Evolutionary conservation across 805 yeast species (phyloP).

Genomic region (Candida broadrunensis): DNA sequence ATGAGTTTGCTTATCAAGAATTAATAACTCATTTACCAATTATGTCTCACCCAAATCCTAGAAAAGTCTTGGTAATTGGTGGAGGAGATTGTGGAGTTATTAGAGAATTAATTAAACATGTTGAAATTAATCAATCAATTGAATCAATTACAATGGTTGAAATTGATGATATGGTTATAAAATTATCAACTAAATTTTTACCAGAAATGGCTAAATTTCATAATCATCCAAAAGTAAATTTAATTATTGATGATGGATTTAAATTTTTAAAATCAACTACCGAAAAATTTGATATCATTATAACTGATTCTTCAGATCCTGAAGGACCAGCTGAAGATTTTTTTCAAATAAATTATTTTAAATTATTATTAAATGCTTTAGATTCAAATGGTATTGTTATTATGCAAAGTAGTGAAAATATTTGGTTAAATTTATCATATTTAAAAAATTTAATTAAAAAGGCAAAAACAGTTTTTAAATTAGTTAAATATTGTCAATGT

Average conservation of each 20-base stretch:
- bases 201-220: slow-evolving; percentile 73
- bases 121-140: slow-evolving; percentile 44
- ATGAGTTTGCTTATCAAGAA: slow-evolving; percentile 93
- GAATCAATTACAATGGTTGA: slow-evolving; percentile 78
- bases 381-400: slow-evolving; percentile 66
- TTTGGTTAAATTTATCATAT: slow-evolving; percentile 66
- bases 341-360: slow-evolving; percentile 75
- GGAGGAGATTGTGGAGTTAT: slow-evolving; percentile 97
- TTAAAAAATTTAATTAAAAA: slow-evolving; percentile 45
- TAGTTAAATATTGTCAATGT: slow-evolving; percentile 68
- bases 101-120: slow-evolving; percentile 80
- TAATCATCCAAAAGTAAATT: slow-evolving; percentile 60
- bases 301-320: slow-evolving; percentile 92
- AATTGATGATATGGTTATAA: slow-evolving; percentile 80
- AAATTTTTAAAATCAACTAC: slow-evolving; percentile 52
- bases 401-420: slow-evolving; percentile 74
- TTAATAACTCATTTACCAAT: slow-evolving; percentile 83
- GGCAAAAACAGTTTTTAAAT: slow-evolving; percentile 55
- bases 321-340: slow-evolving; percentile 94
- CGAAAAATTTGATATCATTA: slow-evolving; percentile 72
- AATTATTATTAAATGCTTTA: slow-evolving; percentile 61
- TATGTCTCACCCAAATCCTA: slow-evolving; percentile 73
- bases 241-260: slow-evolving; percentile 81
- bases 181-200: slow-evolving; percentile 65
- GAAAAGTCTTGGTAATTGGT: slow-evolving; percentile 79